These are phyloP conservation scores for Phytophthora europaea DNA, from an alignment of 352 stramenopile species.

Conservation along the genomic window DNA sequence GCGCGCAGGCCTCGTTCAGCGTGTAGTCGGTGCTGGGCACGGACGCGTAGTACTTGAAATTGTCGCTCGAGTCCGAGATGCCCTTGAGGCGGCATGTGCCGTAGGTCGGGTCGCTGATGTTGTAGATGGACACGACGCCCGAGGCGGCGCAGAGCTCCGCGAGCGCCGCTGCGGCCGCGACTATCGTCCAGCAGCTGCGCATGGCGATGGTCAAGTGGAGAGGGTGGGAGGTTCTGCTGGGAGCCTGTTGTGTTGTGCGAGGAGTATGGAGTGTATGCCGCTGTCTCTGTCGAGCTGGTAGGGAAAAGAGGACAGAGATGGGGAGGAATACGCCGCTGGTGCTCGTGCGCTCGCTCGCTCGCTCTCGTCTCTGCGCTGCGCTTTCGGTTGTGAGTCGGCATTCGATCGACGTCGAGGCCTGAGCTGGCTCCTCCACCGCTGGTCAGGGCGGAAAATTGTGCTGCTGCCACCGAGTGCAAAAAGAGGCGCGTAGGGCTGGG, in stretches of 20 bases:
- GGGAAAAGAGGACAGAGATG: constrained; percentile 5
- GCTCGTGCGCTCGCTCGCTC: background rate
- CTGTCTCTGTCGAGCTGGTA: background rate
- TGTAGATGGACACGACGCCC: constrained; percentile 59
- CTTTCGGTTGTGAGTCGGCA: constrained; percentile 12
- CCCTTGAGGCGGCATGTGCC: constrained; percentile 81
- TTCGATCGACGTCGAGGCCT: constrained; percentile 3
- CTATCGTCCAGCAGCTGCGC: constrained; percentile 17
- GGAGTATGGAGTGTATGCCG: background rate
- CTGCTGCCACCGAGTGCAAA: constrained; percentile 1
- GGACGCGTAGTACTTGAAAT: constrained; percentile 86
- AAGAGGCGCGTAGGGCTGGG: constrained; percentile 1
- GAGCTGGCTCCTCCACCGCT: background rate
- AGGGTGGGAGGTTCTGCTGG: background rate
- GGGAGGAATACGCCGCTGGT: constrained; percentile 12
- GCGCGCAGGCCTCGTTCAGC: constrained; percentile 71
- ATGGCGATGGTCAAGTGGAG: constrained; percentile 11
- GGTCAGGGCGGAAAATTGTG: background rate
- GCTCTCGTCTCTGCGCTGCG: constrained; percentile 8
- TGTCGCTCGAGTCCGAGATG: constrained; percentile 62
- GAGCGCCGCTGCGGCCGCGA: constrained; percentile 13
- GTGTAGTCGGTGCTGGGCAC: constrained; percentile 65
- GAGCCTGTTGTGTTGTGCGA: constrained; percentile 19
- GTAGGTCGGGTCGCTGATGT: constrained; percentile 66
- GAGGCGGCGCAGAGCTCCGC: constrained; percentile 22